phyloP scores from a whole-genome alignment of 192 early-diverging fungal species.

The Linnemannia exigua region DNA sequence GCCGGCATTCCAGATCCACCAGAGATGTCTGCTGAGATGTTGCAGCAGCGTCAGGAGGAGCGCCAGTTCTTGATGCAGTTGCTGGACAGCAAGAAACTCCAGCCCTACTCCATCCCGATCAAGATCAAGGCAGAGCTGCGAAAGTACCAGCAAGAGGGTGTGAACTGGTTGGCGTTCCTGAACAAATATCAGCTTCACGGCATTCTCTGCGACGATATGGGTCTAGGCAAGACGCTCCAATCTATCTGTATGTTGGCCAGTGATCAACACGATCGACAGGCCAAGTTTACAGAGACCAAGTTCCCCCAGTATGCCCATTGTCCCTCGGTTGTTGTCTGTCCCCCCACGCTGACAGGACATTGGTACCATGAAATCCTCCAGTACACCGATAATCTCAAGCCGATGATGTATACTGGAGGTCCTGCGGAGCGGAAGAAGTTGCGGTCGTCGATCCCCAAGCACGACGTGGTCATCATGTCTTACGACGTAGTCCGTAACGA shows the following conservation, averaged over 20 bases:
- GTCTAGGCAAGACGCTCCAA: slow-evolving; percentile 97
- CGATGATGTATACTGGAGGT: slow-evolving; percentile 89
- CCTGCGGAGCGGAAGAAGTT: slow-evolving; percentile 81
- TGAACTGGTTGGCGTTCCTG: slow-evolving; percentile 98
- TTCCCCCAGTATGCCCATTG: slow-evolving; percentile 76
- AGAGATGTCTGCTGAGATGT: slow-evolving; percentile 84
- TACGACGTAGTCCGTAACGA: slow-evolving; percentile 98
- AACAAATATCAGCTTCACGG: slow-evolving; percentile 98
- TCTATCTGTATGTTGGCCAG: slow-evolving; percentile 95
- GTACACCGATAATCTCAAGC: slow-evolving; percentile 82
- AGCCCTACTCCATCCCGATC: slow-evolving; percentile 89
- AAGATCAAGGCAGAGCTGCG: slow-evolving; percentile 94
- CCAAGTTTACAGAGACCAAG: slow-evolving; percentile 65
- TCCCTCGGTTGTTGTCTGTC: slow-evolving; percentile 96
- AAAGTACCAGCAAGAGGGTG: slow-evolving; percentile 98
- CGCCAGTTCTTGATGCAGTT: slow-evolving; percentile 95
- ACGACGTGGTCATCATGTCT: slow-evolving; percentile 94
- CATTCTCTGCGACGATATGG: slow-evolving; percentile 99
- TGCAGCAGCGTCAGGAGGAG: slow-evolving; percentile 89
- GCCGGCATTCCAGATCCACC: slow-evolving; percentile 93
- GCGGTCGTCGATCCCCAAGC: slow-evolving; percentile 63
- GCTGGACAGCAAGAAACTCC: slow-evolving; percentile 88
- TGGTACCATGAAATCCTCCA: slow-evolving; percentile 95
- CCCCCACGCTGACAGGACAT: slow-evolving; percentile 94
- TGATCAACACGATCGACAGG: slow-evolving; percentile 83